Base-by-base conservation (phyloP, 306 rosid genomes). In the Vigna trinervia region DNA sequence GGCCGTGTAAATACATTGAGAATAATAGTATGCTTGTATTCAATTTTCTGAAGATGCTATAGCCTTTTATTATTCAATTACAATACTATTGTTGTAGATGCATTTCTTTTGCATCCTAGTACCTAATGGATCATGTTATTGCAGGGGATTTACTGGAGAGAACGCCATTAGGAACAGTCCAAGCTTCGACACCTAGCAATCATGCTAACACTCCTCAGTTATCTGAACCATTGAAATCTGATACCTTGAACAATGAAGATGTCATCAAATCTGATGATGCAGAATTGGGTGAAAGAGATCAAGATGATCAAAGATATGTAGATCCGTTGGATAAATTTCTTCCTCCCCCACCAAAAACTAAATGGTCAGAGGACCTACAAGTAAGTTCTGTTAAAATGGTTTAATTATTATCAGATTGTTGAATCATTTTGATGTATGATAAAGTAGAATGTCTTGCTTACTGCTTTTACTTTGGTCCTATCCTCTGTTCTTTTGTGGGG, bases 331-430 rank as follows among this genome's bases (percentile, higher is more conserved):
- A 88, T 77, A 87, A 57, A 56, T 96, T 91, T 84, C 93, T 92
- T 68, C 98, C 94, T 71, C 88, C 96, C 14, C 96, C 94, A 13
- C 85, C 88, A 48, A 88, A 91, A 76, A 86, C 6, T 17, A 87
- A 88, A 87, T 92, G 99, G 86, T 89, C 94, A 0, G 97, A 88
- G 75, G 97, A 95, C 63, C 80, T 90, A 61, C 99, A 95, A 84
- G 99, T 90, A 84, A 84, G 90, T 75, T 85, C 65, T 69, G 48
- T 71, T 78, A 13, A 43, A 69, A n/a, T 47, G 11, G 5, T 73
- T 79, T 26, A 20, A 28, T 68, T 36, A 56, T 59, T 64, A 38
- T 50, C 48, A 58, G 7, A n/a, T 48, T 30, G 19, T 75, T 70
- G 62, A 64, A 67, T 75, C 47, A 61, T 46, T 73, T 57, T 54